These are phyloP conservation scores for Pneumocystis oryctolagi DNA, from an alignment of 1,139 yeast genomes.

Conservation along the genomic window DNA sequence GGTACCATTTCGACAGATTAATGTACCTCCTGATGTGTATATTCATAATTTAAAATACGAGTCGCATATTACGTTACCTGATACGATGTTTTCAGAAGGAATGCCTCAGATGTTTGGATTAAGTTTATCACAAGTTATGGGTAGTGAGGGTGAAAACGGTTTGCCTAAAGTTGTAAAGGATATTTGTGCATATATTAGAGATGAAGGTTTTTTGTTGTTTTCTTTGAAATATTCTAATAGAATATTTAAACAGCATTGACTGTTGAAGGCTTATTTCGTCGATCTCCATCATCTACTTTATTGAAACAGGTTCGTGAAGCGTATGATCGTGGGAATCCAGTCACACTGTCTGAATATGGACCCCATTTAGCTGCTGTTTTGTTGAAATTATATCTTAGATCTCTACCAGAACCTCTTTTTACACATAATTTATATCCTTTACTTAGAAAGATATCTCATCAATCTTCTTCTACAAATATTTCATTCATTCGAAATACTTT, in stretches of 20 bases:
- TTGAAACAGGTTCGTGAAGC: slow-evolving; percentile 24
- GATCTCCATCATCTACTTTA: slow-evolving; percentile 17
- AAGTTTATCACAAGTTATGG: slow-evolving; percentile 25
- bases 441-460: neutral
- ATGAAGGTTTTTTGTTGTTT: slow-evolving; percentile 4
- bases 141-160: slow-evolving; percentile 17
- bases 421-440: slow-evolving; percentile 13
- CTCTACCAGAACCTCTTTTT: slow-evolving; percentile 26
- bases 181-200: slow-evolving; percentile 17
- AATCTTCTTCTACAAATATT: neutral
- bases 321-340: slow-evolving; percentile 27
- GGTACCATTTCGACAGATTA: slow-evolving; percentile 59
- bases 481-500: neutral
- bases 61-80: slow-evolving; percentile 23
- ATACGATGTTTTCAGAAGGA: neutral
- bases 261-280: slow-evolving; percentile 21
- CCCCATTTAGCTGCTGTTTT: slow-evolving; percentile 26
- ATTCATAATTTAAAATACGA: slow-evolving; percentile 32
- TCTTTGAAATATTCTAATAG: slow-evolving; percentile 8
- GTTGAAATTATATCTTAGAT: slow-evolving; percentile 25
- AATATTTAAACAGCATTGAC: slow-evolving; percentile 10
- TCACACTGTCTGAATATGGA: slow-evolving; percentile 23
- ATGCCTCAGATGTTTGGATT: slow-evolving; percentile 6
- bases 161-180: slow-evolving; percentile 22
- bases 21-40: slow-evolving; percentile 65